Evolutionary conservation across 2,329 filamentous ascomycete genomes (phyloP).

Genomic region (Botrytis tulipae): DNA sequence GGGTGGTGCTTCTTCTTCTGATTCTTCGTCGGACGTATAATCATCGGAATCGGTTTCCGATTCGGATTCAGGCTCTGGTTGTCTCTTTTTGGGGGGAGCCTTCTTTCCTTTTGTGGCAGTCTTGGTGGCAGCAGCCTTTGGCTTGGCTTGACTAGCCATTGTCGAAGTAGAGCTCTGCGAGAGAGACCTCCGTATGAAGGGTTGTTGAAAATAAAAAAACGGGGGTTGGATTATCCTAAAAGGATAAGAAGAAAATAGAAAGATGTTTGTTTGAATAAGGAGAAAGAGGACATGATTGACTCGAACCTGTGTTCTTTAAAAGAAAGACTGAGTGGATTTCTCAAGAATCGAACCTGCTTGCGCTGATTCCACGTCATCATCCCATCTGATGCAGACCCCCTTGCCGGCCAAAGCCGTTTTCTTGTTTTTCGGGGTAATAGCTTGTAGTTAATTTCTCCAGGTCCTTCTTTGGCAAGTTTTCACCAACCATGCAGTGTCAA

Average conservation of each 20-base stretch:
- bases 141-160: constrained; percentile 17
- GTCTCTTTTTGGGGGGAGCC: constrained; percentile 13
- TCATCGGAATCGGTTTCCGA: constrained; percentile 17
- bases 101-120: constrained; percentile 17
- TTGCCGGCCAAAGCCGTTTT: not conserved
- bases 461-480: constrained; percentile 11
- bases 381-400: not conserved
- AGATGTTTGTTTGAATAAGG: not conserved
- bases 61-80: constrained; percentile 12
- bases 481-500: not conserved
- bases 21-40: constrained; percentile 15
- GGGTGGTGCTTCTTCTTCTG: constrained; percentile 17
- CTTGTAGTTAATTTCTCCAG: constrained; percentile 5
- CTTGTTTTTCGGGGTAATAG: constrained; percentile 15
- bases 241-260: not conserved
- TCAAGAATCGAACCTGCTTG: constrained; percentile 8
- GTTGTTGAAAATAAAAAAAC: not conserved
- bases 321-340: constrained; percentile 15
- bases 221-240: not conserved
- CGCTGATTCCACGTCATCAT: constrained; percentile 19
- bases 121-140: constrained; percentile 16
- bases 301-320: constrained; percentile 18
- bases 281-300: constrained; percentile 6
- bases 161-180: not conserved
- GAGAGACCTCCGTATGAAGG: not conserved